A percentile compares a stretch with the other conserved stretches of the same genome.
phyloP scores from a whole-genome alignment of 441 rosid genomes.

The Populus trichocarpa region DNA sequence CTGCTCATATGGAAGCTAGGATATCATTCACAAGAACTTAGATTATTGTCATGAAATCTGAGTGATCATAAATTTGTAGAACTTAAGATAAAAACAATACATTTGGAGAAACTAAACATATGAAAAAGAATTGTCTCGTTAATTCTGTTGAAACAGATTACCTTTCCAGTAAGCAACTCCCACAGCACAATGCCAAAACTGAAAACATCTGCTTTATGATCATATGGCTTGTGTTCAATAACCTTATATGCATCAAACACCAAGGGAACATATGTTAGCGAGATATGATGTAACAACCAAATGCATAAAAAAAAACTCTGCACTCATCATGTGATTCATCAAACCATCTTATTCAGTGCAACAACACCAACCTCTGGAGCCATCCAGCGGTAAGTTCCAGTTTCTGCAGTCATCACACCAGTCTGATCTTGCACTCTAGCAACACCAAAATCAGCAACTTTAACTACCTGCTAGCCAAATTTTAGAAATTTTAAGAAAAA shows the following conservation, averaged over 20 bases:
- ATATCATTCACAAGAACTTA: constrained; percentile 11
- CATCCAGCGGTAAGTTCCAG: constrained; percentile 85
- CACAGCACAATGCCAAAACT: constrained; percentile 66
- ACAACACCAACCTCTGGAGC: constrained; percentile 71
- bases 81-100: neutral
- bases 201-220: constrained; percentile 68
- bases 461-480: constrained; percentile 46
- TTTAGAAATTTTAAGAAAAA: constrained; percentile 9
- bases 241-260: constrained; percentile 44
- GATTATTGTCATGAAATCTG: neutral
- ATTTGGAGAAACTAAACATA: neutral
- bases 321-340: neutral
- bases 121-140: neutral
- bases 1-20: constrained; percentile 61
- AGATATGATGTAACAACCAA: constrained; percentile 7
- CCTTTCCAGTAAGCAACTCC: constrained; percentile 79
- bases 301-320: constrained; percentile 4
- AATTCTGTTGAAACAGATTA: constrained; percentile 17
- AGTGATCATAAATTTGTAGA: neutral
- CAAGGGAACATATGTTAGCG: constrained; percentile 24
- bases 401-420: constrained; percentile 79
- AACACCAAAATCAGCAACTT: constrained; percentile 76
- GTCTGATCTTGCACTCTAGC: constrained; percentile 63
- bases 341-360: neutral
- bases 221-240: constrained; percentile 63